These are phyloP conservation scores for Bipolaris sorokiniana DNA, from an alignment of 2,329 filamentous ascomycete genomes.

Conservation along the genomic window DNA sequence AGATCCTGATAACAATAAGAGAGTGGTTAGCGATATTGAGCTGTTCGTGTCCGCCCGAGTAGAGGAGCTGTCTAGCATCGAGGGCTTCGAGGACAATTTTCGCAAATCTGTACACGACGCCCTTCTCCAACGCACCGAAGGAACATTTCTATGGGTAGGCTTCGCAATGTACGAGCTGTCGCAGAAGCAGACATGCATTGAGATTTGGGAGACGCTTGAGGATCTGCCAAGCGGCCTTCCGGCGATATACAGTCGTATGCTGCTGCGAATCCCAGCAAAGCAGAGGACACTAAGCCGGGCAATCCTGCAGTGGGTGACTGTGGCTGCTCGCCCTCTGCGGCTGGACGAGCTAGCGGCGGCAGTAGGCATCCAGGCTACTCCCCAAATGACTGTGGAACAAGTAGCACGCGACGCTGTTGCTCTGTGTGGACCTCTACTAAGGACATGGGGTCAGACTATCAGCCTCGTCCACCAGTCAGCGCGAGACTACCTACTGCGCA, in stretches of 20 bases:
- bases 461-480: conserved; percentile 39
- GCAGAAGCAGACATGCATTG: conserved; percentile 13
- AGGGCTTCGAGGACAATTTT: conserved; percentile 14
- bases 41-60: conserved; percentile 33
- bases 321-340: conserved; percentile 27
- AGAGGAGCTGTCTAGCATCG: conserved; percentile 22
- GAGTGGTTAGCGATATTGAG: conserved; percentile 30
- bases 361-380: neutral
- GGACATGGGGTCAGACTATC: conserved; percentile 27
- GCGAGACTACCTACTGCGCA: conserved; percentile 36
- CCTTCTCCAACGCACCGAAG: conserved; percentile 32
- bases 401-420: neutral
- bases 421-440: conserved; percentile 28
- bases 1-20: conserved; percentile 30
- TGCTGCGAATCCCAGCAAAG: conserved; percentile 23
- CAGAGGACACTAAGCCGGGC: conserved; percentile 16
- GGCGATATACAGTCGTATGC: conserved; percentile 30
- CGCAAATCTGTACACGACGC: conserved; percentile 15
- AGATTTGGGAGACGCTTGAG: conserved; percentile 18
- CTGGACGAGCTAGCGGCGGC: conserved; percentile 30
- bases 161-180: conserved; percentile 26
- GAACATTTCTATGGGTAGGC: conserved; percentile 44
- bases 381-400: neutral
- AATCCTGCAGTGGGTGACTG: conserved; percentile 16
- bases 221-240: conserved; percentile 30